Conservation (phyloP, 2,329 filamentous ascomycete genomes). For the Coniochaeta sp. region DNA sequence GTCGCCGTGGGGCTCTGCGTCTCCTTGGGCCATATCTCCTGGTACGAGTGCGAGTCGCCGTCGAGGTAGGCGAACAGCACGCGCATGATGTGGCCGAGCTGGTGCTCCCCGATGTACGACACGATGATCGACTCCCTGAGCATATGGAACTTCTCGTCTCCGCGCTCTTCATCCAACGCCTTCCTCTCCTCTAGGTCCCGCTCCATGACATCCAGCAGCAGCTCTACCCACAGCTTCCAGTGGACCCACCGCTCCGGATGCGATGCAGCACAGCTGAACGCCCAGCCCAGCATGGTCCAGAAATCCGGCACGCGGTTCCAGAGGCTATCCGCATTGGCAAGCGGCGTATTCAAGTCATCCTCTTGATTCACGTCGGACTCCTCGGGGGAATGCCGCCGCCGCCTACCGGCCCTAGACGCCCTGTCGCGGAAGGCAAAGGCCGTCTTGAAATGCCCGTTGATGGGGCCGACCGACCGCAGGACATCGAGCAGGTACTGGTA, state of each 20-base stretch:
- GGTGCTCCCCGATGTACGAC: conserved; percentile 47
- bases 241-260: conserved; percentile 69
- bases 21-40: conserved; percentile 63
- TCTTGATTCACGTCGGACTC: conserved; percentile 33
- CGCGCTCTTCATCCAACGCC: conserved; percentile 33
- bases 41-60: conserved; percentile 47
- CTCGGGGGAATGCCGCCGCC: conserved; percentile 28
- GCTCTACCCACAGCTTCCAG: conserved; percentile 75
- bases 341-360: conserved; percentile 46
- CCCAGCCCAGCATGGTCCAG: conserved; percentile 86
- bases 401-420: conserved; percentile 29
- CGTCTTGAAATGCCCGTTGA: conserved; percentile 60
- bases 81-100: conserved; percentile 49
- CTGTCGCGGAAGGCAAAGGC: conserved; percentile 60
- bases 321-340: conserved; percentile 58
- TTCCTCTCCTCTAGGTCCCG: conserved; percentile 57
- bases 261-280: conserved; percentile 76
- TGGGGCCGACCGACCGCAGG: conserved; percentile 56
- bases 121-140: conserved; percentile 51
- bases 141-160: conserved; percentile 15
- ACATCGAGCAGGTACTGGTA: conserved; percentile 64
- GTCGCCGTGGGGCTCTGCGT: conserved; percentile 33
- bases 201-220: conserved; percentile 72
- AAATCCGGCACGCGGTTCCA: conserved; percentile 78
- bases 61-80: conserved; percentile 56